Evolutionary conservation across 1,139 yeast species (phyloP), one percentile per base, ranked within the genome.

Genomic region (Taphrina populina): DNA sequence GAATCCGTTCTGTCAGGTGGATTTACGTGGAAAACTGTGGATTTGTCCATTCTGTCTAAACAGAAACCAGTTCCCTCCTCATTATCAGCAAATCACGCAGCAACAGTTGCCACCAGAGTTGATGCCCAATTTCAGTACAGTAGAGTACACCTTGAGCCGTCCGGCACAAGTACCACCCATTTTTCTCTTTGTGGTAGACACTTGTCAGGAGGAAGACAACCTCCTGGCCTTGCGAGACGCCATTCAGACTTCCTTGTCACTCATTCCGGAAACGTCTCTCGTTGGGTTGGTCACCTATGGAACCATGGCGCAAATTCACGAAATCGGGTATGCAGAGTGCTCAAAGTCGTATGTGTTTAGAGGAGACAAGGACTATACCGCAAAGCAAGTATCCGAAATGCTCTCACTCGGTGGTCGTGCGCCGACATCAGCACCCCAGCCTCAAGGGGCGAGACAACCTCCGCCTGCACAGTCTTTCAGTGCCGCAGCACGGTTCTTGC

Each of bases 171-270:
- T 81, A 59, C 96, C 97, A 13, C 98, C 98, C n/a, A 81, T 90
- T 61, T 92, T 90, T 70, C 73, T 88, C 62, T 88, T 88, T 68
- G 94, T 88, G 32, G 83, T 92, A 64, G 99, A 92, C 70, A 76
- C 90, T 62, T 92, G 98, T 69, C 96, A 94, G 70, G 97, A 94
- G 66, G 88, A 82, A 58, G 98, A 92, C 66, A 92, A 88, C 70
- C 76, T 92, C 67, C 81, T 83, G 69, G 92, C 96, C 8, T 77
- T 92, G 70, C 88, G 88, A 69, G 96, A 88, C 64, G 80, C 95
- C 29, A 77, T 92, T 65, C 81, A 88, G 58, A 82, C 88, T 59
- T 82, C 95, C 11, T 77, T 94, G 64, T 79, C 88, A 43, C 74
- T 87, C 64, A 79, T 92, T 66, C 99, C 99, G 27, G 95, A 95